Conservation (phyloP, 2,329 filamentous ascomycete species). For the Didymosphaeria variabile region DNA sequence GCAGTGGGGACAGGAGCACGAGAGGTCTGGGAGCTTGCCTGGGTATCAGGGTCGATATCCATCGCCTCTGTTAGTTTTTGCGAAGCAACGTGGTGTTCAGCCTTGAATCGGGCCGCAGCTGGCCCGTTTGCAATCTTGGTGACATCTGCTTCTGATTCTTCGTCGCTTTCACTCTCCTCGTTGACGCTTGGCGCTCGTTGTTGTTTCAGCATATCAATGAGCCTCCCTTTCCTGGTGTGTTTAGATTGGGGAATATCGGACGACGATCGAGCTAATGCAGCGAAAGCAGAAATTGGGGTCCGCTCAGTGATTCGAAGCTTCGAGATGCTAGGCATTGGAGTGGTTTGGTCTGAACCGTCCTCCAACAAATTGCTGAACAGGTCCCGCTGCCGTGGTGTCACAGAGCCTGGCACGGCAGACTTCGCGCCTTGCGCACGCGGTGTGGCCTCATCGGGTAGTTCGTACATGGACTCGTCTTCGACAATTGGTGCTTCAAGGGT, state of each 20-base stretch:
- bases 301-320: constrained; percentile 41
- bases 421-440: constrained; percentile 30
- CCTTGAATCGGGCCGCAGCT: constrained; percentile 3
- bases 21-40: constrained; percentile 39
- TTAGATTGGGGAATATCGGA: constrained; percentile 42
- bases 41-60: constrained; percentile 29
- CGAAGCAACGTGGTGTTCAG: background rate
- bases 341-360: constrained; percentile 35
- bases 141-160: constrained; percentile 26
- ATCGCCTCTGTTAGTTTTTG: constrained; percentile 23
- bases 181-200: constrained; percentile 33
- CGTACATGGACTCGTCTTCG: constrained; percentile 49
- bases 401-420: constrained; percentile 33
- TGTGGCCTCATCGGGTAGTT: constrained; percentile 36
- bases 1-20: constrained; percentile 29
- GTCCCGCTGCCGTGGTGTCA: constrained; percentile 48
- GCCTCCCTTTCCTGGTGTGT: constrained; percentile 36
- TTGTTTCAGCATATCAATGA: constrained; percentile 44
- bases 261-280: constrained; percentile 39
- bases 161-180: constrained; percentile 36
- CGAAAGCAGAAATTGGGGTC: constrained; percentile 30
- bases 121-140: constrained; percentile 6
- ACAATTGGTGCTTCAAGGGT: constrained; percentile 22
- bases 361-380: constrained; percentile 46
- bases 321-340: constrained; percentile 44